Percentiles rank a stretch among this genome's conserved stretches.
Conservation (phyloP, 1,139 yeast genomes). For the Nematodospora anomalae region DNA sequence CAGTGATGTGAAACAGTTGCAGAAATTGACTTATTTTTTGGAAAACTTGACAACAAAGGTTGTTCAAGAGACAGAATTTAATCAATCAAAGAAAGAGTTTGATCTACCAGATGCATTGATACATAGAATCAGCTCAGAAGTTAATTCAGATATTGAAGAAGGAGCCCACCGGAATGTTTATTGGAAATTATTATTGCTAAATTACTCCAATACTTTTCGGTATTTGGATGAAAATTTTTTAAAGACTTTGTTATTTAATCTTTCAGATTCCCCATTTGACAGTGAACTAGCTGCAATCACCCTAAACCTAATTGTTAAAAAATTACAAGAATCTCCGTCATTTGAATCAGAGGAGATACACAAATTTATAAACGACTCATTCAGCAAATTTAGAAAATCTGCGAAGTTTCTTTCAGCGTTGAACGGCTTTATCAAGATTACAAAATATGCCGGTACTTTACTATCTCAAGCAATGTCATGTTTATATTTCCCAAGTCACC, state of each 20-base stretch:
- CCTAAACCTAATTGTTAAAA: conserved; percentile 7
- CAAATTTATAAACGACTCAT: conserved; percentile 20
- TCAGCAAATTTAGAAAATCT: conserved; percentile 19
- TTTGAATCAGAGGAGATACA: conserved; percentile 1
- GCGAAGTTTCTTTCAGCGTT: conserved; percentile 12
- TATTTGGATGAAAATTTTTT: conserved; percentile 11
- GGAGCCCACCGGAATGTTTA: conserved; percentile 6
- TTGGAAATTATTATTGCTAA: conserved; percentile 15
- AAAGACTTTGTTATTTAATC: conserved; percentile 14
- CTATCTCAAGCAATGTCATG: conserved; percentile 33
- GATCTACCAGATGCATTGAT: conserved; percentile 5
- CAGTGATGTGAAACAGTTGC: conserved; percentile 19
- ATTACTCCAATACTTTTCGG: conserved; percentile 4
- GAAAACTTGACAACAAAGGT: conserved; percentile 20
- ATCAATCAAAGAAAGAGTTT: conserved; percentile 4
- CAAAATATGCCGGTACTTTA: conserved; percentile 13
- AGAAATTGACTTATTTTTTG: conserved; percentile 47
- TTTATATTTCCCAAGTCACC: conserved; percentile 46
- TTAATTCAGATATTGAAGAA: conserved; percentile 4
- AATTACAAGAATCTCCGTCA: conserved; percentile 1
- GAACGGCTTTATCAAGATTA: conserved; percentile 3
- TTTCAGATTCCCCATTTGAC: conserved; percentile 7
- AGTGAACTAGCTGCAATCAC: conserved; percentile 10
- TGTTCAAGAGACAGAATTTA: conserved; percentile 5
- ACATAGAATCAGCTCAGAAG: conserved; percentile 1